phyloP scores from a whole-genome alignment of 352 stramenopile genomes.

The Phytophthora melonis region DNA sequence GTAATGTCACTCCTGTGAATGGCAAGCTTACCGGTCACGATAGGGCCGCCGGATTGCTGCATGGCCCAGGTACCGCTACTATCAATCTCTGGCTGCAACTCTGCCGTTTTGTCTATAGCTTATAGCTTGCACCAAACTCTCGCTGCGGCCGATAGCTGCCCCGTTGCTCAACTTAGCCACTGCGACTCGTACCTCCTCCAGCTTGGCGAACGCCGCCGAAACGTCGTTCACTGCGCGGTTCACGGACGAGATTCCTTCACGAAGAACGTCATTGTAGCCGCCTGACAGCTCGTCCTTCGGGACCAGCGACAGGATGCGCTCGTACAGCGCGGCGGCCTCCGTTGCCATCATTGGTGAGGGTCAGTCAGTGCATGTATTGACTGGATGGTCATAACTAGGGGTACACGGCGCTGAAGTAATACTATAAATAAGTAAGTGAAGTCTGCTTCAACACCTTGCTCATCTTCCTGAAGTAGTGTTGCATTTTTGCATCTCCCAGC shows the following conservation, averaged over 20 bases:
- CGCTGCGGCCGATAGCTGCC: constrained; percentile 4
- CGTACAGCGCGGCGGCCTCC: constrained; percentile 5
- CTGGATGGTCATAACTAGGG: too few species aligned
- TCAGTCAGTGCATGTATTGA: too few species aligned
- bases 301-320: constrained; percentile 25
- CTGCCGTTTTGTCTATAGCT: background rate
- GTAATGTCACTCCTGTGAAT: too few species aligned
- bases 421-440: too few species aligned
- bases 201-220: constrained; percentile 7
- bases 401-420: too few species aligned
- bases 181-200: constrained; percentile 21
- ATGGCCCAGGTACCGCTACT: too few species aligned
- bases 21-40: too few species aligned
- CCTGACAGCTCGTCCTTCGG: constrained; percentile 6
- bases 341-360: background rate
- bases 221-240: constrained; percentile 18
- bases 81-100: too few species aligned
- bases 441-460: too few species aligned
- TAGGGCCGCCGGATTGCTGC: too few species aligned
- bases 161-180: constrained; percentile 6
- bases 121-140: constrained; percentile 2
- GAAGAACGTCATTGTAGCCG: constrained; percentile 14
- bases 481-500: too few species aligned
- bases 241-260: constrained; percentile 9
- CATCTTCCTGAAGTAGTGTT: too few species aligned